Percentiles rank a stretch among this genome's conserved stretches.
These are phyloP conservation scores for Chlorella sp. DNA, from an alignment of 139 green algal species.

Conservation along the genomic window DNA sequence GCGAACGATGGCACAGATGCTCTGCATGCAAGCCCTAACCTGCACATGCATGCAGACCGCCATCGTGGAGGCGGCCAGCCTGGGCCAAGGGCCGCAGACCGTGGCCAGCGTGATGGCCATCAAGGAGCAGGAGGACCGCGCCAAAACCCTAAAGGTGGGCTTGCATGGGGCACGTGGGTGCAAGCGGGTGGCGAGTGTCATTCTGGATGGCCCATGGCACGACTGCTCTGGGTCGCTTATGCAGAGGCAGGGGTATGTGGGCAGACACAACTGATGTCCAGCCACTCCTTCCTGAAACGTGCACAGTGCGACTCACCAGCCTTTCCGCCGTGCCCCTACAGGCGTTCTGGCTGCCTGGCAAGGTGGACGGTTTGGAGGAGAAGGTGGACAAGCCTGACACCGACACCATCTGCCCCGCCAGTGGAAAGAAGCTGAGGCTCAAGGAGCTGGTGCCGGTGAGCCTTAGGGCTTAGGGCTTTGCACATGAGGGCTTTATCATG, in stretches of 20 bases:
- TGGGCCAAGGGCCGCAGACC: background rate
- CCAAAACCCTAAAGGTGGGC: slow-evolving; percentile 56
- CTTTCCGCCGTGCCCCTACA: no score
- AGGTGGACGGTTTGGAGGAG: slow-evolving; percentile 36
- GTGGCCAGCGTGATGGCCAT: slow-evolving; percentile 46
- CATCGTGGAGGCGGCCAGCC: slow-evolving; percentile 2
- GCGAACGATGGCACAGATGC: background rate
- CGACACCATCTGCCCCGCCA: slow-evolving; percentile 73
- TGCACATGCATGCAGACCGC: background rate
- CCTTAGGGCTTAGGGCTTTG: no score
- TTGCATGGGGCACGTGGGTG: background rate
- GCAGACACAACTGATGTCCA: no score
- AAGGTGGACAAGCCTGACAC: slow-evolving; percentile 63
- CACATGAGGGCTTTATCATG: no score
- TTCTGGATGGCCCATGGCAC: no score
- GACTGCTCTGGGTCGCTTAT: no score
- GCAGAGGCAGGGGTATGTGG: no score
- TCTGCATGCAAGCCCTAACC: background rate
- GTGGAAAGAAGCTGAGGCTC: slow-evolving; percentile 71
- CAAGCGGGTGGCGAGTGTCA: no score
- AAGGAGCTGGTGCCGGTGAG: slow-evolving; percentile 47
- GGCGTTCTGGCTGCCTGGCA: slow-evolving; percentile 78
- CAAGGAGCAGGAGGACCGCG: slow-evolving; percentile 58
- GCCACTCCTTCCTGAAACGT: no score
- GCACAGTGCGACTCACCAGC: no score